phyloP scores from a whole-genome alignment of 2,329 filamentous ascomycete genomes.

The Cordyceps militaris region DNA sequence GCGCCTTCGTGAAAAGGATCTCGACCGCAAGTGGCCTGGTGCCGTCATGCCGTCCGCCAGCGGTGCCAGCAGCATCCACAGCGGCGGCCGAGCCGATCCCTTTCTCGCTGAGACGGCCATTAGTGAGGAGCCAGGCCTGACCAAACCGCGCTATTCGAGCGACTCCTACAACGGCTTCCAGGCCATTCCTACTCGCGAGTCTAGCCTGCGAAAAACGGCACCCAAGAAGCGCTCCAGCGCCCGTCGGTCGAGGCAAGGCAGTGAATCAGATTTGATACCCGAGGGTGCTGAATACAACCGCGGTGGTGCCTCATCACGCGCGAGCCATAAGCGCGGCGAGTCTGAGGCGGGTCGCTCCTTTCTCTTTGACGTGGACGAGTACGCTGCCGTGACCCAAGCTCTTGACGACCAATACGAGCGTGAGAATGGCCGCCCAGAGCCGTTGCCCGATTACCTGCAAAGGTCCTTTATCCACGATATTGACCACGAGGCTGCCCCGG shows the following conservation, averaged over 20 bases:
- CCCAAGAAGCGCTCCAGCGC: constrained; percentile 47
- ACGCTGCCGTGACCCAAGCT: constrained; percentile 15
- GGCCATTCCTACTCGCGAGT: constrained; percentile 60
- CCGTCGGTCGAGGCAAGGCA: constrained; percentile 43
- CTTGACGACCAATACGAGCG: constrained; percentile 26
- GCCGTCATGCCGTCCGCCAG: constrained; percentile 27
- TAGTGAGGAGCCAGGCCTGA: constrained; percentile 43
- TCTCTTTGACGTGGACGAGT: constrained; percentile 14
- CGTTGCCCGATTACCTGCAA: constrained; percentile 17
- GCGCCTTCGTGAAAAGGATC: constrained; percentile 54
- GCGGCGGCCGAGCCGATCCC: constrained; percentile 35
- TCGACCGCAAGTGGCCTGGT: constrained; percentile 47
- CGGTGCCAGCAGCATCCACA: constrained; percentile 30
- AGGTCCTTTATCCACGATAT: constrained; percentile 5
- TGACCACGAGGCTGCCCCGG: constrained; percentile 60
- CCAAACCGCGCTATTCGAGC: constrained; percentile 21
- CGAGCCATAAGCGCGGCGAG: constrained; percentile 13
- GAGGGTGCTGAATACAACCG: constrained; percentile 31
- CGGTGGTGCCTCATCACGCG: background rate
- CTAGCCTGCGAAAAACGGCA: constrained; percentile 55
- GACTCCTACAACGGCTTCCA: constrained; percentile 33
- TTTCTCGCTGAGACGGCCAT: constrained; percentile 48
- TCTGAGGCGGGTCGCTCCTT: constrained; percentile 10
- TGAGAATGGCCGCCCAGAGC: constrained; percentile 16
- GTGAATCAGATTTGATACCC: constrained; percentile 36